A percentile compares a stretch with the other conserved stretches of the same genome.
Evolutionary conservation across 495 filamentous ascomycete species (phyloP).

Genomic region (Hypoxylon lenormandii): DNA sequence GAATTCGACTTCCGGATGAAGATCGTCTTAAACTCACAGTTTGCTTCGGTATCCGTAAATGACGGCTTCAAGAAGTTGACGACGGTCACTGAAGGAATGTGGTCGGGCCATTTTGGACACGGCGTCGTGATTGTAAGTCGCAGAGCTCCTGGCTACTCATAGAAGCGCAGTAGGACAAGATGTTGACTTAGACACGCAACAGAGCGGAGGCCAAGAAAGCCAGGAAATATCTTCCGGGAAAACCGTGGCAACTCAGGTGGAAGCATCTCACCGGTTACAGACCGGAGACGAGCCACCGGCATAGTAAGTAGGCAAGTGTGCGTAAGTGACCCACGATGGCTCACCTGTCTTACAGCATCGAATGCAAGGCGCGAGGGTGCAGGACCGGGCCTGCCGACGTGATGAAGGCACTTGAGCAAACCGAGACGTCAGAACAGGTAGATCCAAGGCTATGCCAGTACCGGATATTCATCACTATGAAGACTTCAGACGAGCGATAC

Average conservation of each 20-base stretch:
- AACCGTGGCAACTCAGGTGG: slow-evolving; percentile 66
- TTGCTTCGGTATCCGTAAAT: slow-evolving; percentile 60
- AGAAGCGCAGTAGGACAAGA: not conserved
- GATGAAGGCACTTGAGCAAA: slow-evolving; percentile 68
- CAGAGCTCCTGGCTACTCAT: not conserved
- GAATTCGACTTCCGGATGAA: slow-evolving; percentile 73
- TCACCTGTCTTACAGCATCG: slow-evolving; percentile 54
- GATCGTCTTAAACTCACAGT: slow-evolving; percentile 69
- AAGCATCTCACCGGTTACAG: slow-evolving; percentile 67
- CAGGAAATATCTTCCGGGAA: slow-evolving; percentile 58
- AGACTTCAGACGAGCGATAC: slow-evolving; percentile 71
- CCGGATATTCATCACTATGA: slow-evolving; percentile 69
- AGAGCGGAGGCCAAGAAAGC: slow-evolving; percentile 69
- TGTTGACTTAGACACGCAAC: slow-evolving; percentile 19
- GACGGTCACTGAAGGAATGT: slow-evolving; percentile 68
- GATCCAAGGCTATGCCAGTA: slow-evolving; percentile 70
- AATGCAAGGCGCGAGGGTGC: slow-evolving; percentile 69
- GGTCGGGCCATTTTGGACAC: slow-evolving; percentile 71
- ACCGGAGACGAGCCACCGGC: slow-evolving; percentile 71
- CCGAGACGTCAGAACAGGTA: slow-evolving; percentile 62
- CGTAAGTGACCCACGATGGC: not conserved
- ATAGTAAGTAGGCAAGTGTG: slow-evolving; percentile 46
- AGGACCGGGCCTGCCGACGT: slow-evolving; percentile 69
- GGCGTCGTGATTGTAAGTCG: slow-evolving; percentile 69
- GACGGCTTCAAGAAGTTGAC: slow-evolving; percentile 70